Percentiles rank a stretch among this genome's conserved stretches.
phyloP scores from a whole-genome alignment of 495 filamentous ascomycete genomes.

The Neurospora sp. region DNA sequence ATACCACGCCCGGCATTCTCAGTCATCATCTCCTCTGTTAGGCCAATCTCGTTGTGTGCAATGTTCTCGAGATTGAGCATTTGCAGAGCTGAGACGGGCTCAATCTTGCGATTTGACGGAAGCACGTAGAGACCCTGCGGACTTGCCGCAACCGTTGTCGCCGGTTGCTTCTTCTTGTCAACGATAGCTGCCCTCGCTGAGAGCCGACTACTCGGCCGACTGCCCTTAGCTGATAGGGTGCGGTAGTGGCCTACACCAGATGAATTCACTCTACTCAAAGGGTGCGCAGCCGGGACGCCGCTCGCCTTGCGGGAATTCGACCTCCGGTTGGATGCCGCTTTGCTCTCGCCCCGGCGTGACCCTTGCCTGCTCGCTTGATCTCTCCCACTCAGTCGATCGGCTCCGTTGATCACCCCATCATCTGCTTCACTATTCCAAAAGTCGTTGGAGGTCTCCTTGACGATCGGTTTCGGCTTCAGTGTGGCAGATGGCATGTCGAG shows the following conservation, averaged over 20 bases:
- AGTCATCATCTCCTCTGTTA: conserved; percentile 81
- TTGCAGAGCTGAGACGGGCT: conserved; percentile 71
- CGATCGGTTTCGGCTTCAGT: conserved; percentile 23
- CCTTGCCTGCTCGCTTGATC: conserved; percentile 31
- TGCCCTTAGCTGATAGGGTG: conserved; percentile 19
- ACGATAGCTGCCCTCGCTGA: conserved; percentile 13
- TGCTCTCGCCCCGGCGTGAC: conserved; percentile 41
- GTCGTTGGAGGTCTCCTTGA: conserved; percentile 32
- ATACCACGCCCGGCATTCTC: conserved; percentile 87
- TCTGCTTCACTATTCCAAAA: conserved; percentile 64
- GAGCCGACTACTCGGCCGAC: conserved; percentile 25
- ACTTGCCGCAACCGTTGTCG: neutral
- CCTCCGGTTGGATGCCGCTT: conserved; percentile 29
- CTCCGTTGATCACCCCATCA: conserved; percentile 41
- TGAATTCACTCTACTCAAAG: conserved; percentile 31
- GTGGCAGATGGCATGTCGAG: conserved; percentile 46
- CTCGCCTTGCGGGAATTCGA: conserved; percentile 57
- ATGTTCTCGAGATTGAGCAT: conserved; percentile 87
- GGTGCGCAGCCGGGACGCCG: conserved; percentile 26
- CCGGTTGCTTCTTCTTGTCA: conserved; percentile 24
- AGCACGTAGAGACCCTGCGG: conserved; percentile 37
- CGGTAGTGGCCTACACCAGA: conserved; percentile 32
- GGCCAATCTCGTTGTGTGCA: conserved; percentile 68
- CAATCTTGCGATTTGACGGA: conserved; percentile 60
- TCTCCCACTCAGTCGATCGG: conserved; percentile 36